phyloP scores from a whole-genome alignment of 768 basidiomycete species.

The Filobasidium floriforme region DNA sequence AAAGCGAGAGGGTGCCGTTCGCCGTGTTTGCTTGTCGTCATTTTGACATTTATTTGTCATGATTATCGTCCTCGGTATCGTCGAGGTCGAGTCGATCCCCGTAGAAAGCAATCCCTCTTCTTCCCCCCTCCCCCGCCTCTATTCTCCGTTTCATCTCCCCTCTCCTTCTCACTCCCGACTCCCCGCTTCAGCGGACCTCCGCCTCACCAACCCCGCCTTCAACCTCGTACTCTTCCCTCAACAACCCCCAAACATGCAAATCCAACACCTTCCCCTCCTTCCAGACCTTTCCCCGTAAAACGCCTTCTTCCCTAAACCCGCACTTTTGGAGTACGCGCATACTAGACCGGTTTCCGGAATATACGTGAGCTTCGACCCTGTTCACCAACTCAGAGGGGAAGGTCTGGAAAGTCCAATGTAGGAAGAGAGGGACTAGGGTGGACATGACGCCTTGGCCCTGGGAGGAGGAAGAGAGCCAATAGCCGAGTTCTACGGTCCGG shows the following conservation, averaged over 20 bases:
- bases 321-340: background rate
- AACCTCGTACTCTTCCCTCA: too few relatives aligned
- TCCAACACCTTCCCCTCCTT: background rate
- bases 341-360: background rate
- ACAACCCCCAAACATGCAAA: background rate
- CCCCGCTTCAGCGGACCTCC: too few relatives aligned
- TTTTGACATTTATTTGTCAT: too few relatives aligned
- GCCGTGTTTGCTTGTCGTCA: too few relatives aligned
- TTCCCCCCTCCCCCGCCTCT: too few relatives aligned
- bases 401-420: background rate
- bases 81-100: too few relatives aligned
- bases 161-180: too few relatives aligned
- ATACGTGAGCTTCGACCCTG: background rate
- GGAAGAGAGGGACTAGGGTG: background rate
- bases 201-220: background rate
- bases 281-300: background rate
- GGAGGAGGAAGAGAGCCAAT: background rate
- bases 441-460: background rate
- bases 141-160: background rate
- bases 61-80: too few relatives aligned
- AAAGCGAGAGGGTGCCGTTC: too few relatives aligned
- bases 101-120: too few relatives aligned
- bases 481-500: constrained; percentile 1
- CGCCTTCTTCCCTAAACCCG: background rate
- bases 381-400: background rate